Conservation (phyloP, 495 filamentous ascomycete species). For the Talaromyces nanjingensis region DNA sequence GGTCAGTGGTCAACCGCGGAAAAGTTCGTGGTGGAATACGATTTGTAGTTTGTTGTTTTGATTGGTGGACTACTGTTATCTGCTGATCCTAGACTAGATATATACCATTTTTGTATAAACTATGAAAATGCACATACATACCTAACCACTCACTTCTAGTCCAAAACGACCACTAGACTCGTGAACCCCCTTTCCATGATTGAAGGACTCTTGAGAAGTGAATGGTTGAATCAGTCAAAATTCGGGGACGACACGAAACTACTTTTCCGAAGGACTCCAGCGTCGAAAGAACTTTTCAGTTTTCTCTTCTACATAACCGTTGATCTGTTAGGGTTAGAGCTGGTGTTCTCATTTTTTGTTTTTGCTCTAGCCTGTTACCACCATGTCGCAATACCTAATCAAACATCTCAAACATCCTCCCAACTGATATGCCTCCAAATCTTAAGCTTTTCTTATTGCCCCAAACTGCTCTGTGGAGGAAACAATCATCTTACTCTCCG, state of each 20-base stretch:
- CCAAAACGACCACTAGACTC: not conserved
- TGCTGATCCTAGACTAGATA: not conserved
- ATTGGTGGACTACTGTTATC: slow-evolving; percentile 1
- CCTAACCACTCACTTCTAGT: no score
- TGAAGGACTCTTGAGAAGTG: not conserved
- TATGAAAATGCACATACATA: not conserved
- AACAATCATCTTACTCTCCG: no score
- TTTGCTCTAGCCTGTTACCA: no score
- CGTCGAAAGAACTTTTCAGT: no score
- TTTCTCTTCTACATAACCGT: no score
- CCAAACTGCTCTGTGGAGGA: no score
- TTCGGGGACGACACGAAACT: not conserved
- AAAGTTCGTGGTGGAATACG: not conserved
- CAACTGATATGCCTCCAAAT: no score
- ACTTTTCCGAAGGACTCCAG: not conserved
- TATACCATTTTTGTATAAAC: not conserved
- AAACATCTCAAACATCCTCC: no score
- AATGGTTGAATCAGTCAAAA: not conserved
- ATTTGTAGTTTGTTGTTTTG: slow-evolving; percentile 2
- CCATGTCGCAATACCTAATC: no score
- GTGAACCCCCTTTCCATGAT: not conserved
- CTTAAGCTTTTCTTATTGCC: no score
- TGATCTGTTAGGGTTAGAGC: no score
- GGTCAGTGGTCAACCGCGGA: not conserved
- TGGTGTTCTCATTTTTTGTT: no score